Evolutionary conservation across 805 yeast genomes (phyloP).

Genomic region (Starmerella tilneyi): DNA sequence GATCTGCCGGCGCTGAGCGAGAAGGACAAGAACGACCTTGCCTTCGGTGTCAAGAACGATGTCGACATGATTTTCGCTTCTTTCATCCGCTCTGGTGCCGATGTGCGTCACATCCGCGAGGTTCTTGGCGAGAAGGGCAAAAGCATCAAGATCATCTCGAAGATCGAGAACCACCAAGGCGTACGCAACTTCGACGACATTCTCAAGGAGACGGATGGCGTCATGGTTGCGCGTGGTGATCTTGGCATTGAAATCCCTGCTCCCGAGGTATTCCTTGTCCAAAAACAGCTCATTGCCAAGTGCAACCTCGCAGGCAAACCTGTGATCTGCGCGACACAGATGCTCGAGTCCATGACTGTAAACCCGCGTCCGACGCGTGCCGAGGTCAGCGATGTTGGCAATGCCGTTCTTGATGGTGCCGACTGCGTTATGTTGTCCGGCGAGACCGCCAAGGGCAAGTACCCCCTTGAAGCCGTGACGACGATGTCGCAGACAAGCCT

Average conservation of each 20-base stretch:
- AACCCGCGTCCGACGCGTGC: constrained; percentile 99
- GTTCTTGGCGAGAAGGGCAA: constrained; percentile 96
- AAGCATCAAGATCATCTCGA: constrained; percentile 90
- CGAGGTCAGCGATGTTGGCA: constrained; percentile 98
- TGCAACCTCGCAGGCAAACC: constrained; percentile 99
- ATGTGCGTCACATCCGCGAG: constrained; percentile 78
- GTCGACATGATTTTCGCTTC: constrained; percentile 99
- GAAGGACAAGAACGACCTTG: constrained; percentile 86
- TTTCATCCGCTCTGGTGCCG: constrained; percentile 89
- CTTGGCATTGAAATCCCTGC: constrained; percentile 99
- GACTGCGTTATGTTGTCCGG: constrained; percentile 99
- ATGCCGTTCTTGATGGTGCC: constrained; percentile 98
- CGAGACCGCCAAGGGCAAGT: constrained; percentile 99
- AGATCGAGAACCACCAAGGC: constrained; percentile 99
- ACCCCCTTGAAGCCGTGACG: constrained; percentile 93
- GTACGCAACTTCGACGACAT: constrained; percentile 98
- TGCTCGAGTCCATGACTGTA: constrained; percentile 98
- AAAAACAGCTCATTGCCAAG: constrained; percentile 97
- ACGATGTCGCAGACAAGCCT: constrained; percentile 98
- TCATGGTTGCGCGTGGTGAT: constrained; percentile 99
- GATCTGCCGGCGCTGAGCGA: constrained; percentile 96
- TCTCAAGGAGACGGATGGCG: constrained; percentile 91
- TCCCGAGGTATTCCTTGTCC: constrained; percentile 95
- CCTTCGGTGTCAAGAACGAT: constrained; percentile 92
- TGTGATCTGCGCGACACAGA: constrained; percentile 98